Base-by-base conservation (phyloP, 768 basidiomycete species). In the Pisolithus marmoratus region DNA sequence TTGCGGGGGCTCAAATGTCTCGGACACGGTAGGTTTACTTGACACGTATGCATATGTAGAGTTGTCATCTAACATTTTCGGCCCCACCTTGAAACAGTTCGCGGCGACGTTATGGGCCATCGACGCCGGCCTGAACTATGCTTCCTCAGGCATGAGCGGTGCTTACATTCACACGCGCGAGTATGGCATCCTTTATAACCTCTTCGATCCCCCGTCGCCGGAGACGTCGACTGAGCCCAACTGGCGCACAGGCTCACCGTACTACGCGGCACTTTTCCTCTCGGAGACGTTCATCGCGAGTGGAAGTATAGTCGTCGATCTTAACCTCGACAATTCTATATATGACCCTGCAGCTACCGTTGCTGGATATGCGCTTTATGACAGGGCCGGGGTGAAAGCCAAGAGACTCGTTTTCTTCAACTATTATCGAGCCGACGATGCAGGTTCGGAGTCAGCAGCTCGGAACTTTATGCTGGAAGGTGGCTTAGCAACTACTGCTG, bases 1-100 rank as follows among this genome's bases (percentile, higher is more conserved):
- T 4, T 73, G 72, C 50, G 72, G 71, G 15, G 72, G 70, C 0
- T 65, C 69, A 1, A 71, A 68, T 48, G 65, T 70, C 31, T 71
- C 68, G 0, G 58, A 63, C 27, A 70, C 65, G 1, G 70, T 70
- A 49, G 43, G 65, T 56, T 24, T 15, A 17, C 14, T 29, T 8
- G 19, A 26, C n/a, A n/a, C 14, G 17, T 17, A 4, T 9, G 43
- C 24, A 15, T 15, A 3, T n/a, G 38, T 37, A n/a, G 9, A 20
- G 17, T n/a, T 11, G 12, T 19, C n/a, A 19, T 17, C 38, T 34
- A 14, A 34, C 14, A 15, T 15, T 5, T 34, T 34, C 12, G 24
- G 27, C 11, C 11, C 26, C 24, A 17, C 4, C n/a, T 27, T 34
- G 34, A 27, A 15, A 20, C 15, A 72, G 70, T 72, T 72, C 51